Evolutionary conservation across 768 basidiomycete genomes (phyloP).

Genomic region (Lepiota venenata): DNA sequence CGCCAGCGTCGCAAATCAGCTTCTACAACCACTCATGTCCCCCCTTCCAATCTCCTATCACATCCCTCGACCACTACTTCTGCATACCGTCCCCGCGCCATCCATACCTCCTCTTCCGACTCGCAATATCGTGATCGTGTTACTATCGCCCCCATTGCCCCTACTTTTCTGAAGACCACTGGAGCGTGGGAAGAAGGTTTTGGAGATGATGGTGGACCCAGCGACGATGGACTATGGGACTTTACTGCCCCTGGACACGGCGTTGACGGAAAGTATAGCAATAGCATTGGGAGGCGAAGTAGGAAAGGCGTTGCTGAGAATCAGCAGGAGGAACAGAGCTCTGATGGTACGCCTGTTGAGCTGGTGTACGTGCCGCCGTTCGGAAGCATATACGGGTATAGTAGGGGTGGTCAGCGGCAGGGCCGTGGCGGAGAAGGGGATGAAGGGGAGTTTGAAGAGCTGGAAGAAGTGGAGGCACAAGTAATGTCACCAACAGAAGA

Average conservation of each 20-base stretch:
- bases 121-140: slow-evolving; percentile 28
- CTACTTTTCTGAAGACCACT: slow-evolving; percentile 83
- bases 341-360: slow-evolving; percentile 54
- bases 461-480: slow-evolving; percentile 17
- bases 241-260: slow-evolving; percentile 8
- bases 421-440: slow-evolving; percentile 16
- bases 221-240: slow-evolving; percentile 29
- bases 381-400: slow-evolving; percentile 29
- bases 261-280: slow-evolving; percentile 8
- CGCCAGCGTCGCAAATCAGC: slow-evolving; percentile 22
- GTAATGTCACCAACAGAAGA: slow-evolving; percentile 4
- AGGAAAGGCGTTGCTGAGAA: slow-evolving; percentile 12
- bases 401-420: slow-evolving; percentile 14
- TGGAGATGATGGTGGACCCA: slow-evolving; percentile 39
- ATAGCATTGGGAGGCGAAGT: slow-evolving; percentile 7
- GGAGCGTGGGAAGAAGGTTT: slow-evolving; percentile 49
- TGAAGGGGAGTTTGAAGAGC: slow-evolving; percentile 19
- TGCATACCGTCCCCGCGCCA: slow-evolving; percentile 18
- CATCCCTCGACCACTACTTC: slow-evolving; percentile 21
- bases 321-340: slow-evolving; percentile 20
- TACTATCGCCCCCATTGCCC: slow-evolving; percentile 48
- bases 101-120: slow-evolving; percentile 24
- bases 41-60: slow-evolving; percentile 18
- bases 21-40: slow-evolving; percentile 20
- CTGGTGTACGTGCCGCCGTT: slow-evolving; percentile 67